Conservation (phyloP, 345 rosid species). For the Linum tenue region DNA sequence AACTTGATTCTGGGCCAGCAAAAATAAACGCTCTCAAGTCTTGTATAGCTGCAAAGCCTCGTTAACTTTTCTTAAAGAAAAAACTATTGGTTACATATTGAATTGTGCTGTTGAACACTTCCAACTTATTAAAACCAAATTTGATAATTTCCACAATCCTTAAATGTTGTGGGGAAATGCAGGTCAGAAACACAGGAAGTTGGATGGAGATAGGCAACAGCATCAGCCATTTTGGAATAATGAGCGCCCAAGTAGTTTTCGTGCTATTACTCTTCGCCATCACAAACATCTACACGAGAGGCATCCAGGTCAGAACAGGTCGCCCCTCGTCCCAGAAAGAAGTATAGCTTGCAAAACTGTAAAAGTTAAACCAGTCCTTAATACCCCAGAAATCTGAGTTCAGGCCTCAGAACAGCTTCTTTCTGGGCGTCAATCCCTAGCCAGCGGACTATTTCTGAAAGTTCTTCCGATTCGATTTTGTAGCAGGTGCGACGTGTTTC, state of each 20-base stretch:
- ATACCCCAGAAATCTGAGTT: neutral
- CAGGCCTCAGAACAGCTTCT: no score
- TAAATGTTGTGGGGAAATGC: slow-evolving; percentile 11
- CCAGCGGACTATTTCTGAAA: no score
- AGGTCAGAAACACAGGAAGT: slow-evolving; percentile 88
- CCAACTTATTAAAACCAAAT: neutral
- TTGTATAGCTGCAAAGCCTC: no score
- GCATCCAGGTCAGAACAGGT: slow-evolving; percentile 42
- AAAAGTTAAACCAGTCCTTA: neutral
- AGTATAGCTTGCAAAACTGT: slow-evolving; percentile 22
- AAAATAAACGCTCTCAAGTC: no score
- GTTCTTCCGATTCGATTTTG: no score
- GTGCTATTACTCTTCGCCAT: slow-evolving; percentile 81
- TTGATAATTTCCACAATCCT: no score
- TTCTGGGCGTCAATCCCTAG: no score
- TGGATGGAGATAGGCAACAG: slow-evolving; percentile 99
- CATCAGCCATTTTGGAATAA: slow-evolving; percentile 89
- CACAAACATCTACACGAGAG: slow-evolving; percentile 71
- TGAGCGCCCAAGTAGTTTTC: slow-evolving; percentile 96
- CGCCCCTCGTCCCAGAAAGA: slow-evolving; percentile 43
- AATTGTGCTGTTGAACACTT: slow-evolving; percentile 3
- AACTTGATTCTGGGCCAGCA: neutral
- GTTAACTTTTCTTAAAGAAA: no score
- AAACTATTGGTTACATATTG: no score
- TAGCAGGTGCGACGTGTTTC: no score